These are phyloP conservation scores for Encephalitozoon romaleae DNA, from an alignment of 371 early-diverging fungal species.

Conservation along the genomic window DNA sequence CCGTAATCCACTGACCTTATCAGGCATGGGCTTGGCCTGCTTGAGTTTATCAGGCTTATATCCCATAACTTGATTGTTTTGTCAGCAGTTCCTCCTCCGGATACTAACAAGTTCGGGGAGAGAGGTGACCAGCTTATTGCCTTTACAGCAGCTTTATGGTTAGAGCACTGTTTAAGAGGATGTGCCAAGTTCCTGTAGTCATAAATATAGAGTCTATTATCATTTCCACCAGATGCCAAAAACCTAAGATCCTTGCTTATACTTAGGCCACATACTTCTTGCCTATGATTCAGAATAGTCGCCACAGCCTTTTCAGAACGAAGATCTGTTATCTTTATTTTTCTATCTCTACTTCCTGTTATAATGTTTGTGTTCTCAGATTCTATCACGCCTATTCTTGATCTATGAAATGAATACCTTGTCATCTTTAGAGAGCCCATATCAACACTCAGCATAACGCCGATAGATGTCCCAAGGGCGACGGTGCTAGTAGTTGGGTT, in stretches of 20 bases:
- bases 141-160: constrained; percentile 61
- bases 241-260: constrained; percentile 30
- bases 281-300: constrained; percentile 47
- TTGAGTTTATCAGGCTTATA: constrained; percentile 5
- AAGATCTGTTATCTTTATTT: constrained; percentile 54
- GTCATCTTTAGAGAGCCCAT: constrained; percentile 10
- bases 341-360: constrained; percentile 60
- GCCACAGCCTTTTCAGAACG: constrained; percentile 18
- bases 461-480: constrained; percentile 39
- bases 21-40: constrained; percentile 3
- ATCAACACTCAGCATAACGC: constrained; percentile 24
- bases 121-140: constrained; percentile 55
- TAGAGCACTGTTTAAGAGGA: constrained; percentile 27
- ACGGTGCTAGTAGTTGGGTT: constrained; percentile 30
- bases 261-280: constrained; percentile 61
- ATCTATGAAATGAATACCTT: constrained; percentile 40
- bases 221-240: constrained; percentile 61
- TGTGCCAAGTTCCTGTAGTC: constrained; percentile 43
- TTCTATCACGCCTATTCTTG: constrained; percentile 58
- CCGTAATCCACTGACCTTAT: constrained; percentile 47
- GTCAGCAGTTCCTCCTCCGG: constrained; percentile 62
- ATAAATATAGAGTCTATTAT: constrained; percentile 58
- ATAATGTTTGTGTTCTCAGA: constrained; percentile 37
- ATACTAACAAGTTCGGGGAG: constrained; percentile 39
- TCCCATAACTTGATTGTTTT: constrained; percentile 60